Evolutionary conservation across 2,329 filamentous ascomycete genomes (phyloP), one percentile per base, ranked within the genome.

Genomic region (Xenoacremonium recifei): DNA sequence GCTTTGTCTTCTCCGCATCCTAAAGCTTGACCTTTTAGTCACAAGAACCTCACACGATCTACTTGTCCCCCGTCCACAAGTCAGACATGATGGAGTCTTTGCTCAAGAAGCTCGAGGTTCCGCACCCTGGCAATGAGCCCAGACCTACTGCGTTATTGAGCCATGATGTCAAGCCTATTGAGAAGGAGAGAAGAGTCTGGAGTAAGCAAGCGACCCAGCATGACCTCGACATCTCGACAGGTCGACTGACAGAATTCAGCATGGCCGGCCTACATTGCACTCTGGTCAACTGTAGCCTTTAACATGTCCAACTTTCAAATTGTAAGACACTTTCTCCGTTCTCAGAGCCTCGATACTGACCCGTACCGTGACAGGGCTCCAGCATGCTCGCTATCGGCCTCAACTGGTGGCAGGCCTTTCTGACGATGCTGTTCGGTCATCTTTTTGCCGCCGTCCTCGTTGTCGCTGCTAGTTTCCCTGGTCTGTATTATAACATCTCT

Each of bases 401-500:
- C 9, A 36, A 31, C 21, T 41, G 39, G 39, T 41, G 39, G 39
- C 39, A 41, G 17, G 18, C 32, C 16, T 35, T 41, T 12, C 18
- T 41, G 4, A 35, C 32, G 3, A 34, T 35, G 21, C 18, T 41
- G 6, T 21, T 27, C 15, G 39, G 39, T 1, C 39, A 41, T 19
- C 16, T 41, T 17, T 10, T 41, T 4, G n/a, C 32, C 5, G 39
- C 32, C 5, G 2, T 35, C 10, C 21, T 41, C 5, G 25, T 35
- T 18, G 25, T 41, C n/a, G 21, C 19, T 4, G 18, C 32, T 5
- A 29, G 30, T 25, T 41, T 23, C 20, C 39, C 39, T 11, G 39
- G 39, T 5, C 23, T 41, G 4, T 35, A 41, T 15, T 70, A 65
- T 51, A 68, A 72, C 44, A 67, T 72, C 21, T 67, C 67, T 6